Evolutionary conservation across 2,329 filamentous ascomycete species (phyloP), one percentile per base, ranked within the genome.

Genomic region (Aspergillus costaricaensis): DNA sequence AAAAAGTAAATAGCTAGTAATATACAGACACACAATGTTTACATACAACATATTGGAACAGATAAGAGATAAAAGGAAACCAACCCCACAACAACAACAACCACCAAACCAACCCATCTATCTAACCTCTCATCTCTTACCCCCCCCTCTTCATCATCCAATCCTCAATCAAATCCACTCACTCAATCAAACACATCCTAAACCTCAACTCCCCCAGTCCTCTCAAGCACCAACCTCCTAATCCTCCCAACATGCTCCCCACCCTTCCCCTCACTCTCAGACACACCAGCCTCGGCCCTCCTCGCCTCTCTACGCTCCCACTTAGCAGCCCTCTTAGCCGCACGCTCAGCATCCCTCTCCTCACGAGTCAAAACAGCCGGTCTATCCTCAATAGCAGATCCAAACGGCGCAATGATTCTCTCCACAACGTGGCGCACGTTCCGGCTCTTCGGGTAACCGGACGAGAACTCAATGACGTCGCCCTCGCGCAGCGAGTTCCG

Each of bases 391-490:
- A 80, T 71, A 0, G 66, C 59, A 3, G 57, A 55, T 1, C 74
- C 77, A 59, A 79, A 80, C 19, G 77, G 77, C 17, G 76, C 72
- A 48, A 80, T 65, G 55, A 80, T 80, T 9, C 75, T 67, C 63
- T 79, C 76, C 12, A 80, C 77, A 4, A 80, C 76, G 59, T 79
- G 77, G 15, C 69, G 68, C 52, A 80, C 77, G 21, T 66, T 67
- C 12, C 74, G 72, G 57, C 74, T 75, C 65, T 76, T 74, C 2
- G 74, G 74, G 15, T 67, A 71, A 1, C 77, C 77, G 7, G 75
- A 77, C 57, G 76, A 74, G 60, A 79, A 80, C 62, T 79, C 76
- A 59, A 80, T 76, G 54, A 79, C 74, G 56, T 80, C 77, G n/a
- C 77, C 77, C 41, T 77, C 71, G 43, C 77, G 75, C 38, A 79